Evolutionary conservation across 23 red algal species (phyloP), one percentile per base, ranked within the genome.

Genomic region (Agarophyton chilense): DNA sequence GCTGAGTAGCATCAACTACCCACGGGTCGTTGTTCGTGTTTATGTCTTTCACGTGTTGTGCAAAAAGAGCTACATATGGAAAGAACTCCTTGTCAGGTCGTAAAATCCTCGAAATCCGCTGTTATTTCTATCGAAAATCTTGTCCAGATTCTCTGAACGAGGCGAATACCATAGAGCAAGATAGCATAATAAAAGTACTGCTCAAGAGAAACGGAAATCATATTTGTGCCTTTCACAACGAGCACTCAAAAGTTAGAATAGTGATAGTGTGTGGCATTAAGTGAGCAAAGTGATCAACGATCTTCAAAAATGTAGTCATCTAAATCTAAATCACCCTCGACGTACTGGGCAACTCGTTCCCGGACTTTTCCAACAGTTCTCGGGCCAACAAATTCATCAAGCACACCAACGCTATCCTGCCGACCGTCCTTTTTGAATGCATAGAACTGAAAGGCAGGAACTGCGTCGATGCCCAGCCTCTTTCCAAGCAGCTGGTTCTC

Each of bases 381-480:
- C 47, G 82, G 64, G 10, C 82, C 82, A 24, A 87, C 82, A 28
- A 87, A 54, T 50, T 87, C 60, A 4, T 87, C 64, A 42, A 87
- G 62, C 43, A 87, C 43, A 22, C 82, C 82, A 45, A 87, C 63
- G 19, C 64, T 64, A 39, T 52, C 19, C 35, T 80, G 51, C 4
- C 4, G 77, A 41, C 40, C 34, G 4, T 33, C 61, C 67, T 87
- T 55, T 49, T 72, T 71, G 53, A 73, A 87, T 21, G 61, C 43
- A n/a, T 73, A 87, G 38, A 87, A 75, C 67, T 87, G 82, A 51
- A 68, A 87, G 2, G 66, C 52, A 41, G 82, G 82, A 7, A 87
- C 82, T 12, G 66, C 61, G 25, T 72, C 67, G 22, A 87, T 63
- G 6, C 82, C 82, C 34, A 87, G 24, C 33, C 62, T 26, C 50